These are phyloP conservation scores for Cordyceps javanica DNA, from an alignment of 2,329 filamentous ascomycete genomes.

Conservation along the genomic window DNA sequence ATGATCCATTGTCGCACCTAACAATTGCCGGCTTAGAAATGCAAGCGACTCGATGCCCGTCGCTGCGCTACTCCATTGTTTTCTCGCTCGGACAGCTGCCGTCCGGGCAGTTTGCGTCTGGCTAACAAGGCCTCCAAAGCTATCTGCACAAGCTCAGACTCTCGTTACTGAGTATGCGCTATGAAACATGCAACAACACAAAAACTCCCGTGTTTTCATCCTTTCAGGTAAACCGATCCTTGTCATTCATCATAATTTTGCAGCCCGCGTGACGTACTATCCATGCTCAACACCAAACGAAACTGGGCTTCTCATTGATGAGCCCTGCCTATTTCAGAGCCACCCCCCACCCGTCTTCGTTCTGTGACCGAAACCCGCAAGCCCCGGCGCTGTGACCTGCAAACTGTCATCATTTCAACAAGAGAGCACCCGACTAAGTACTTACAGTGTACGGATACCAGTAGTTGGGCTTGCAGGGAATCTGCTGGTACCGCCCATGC, in stretches of 20 bases:
- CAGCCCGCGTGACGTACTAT: slow-evolving; percentile 5
- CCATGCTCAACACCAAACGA: slow-evolving; percentile 3
- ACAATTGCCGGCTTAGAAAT: slow-evolving; percentile 2
- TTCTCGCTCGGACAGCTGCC: background rate
- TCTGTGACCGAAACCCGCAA: slow-evolving; percentile 6
- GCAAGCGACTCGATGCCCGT: background rate
- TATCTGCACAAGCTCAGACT: background rate
- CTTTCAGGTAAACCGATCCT: slow-evolving; percentile 1
- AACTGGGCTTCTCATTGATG: slow-evolving; percentile 7
- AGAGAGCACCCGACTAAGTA: background rate
- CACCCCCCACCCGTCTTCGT: background rate
- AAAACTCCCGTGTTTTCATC: background rate
- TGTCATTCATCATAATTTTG: background rate
- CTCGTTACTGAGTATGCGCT: background rate
- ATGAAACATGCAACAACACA: background rate
- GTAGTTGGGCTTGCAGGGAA: slow-evolving; percentile 1
- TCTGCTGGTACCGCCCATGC: background rate
- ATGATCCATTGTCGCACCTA: background rate
- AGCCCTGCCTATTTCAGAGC: slow-evolving; percentile 8
- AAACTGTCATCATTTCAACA: background rate
- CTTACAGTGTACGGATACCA: background rate
- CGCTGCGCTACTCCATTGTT: background rate
- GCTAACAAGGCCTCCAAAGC: background rate
- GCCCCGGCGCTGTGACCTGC: background rate
- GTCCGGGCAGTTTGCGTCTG: too few relatives aligned